Base-by-base conservation (phyloP, 345 rosid genomes). In the Ceriops decandra region DNA sequence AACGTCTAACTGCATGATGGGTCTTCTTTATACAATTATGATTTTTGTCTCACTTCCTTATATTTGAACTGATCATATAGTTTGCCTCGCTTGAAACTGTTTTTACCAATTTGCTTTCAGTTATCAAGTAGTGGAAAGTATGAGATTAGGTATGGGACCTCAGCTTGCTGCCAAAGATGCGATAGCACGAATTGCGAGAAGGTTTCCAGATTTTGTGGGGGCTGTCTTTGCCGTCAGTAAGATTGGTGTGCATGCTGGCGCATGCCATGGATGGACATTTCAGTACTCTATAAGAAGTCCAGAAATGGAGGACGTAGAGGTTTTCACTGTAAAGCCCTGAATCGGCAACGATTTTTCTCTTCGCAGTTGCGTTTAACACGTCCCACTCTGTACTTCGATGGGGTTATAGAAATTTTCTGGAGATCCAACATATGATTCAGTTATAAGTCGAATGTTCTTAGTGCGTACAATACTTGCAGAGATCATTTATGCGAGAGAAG, bases 231-330 rank as follows among this genome's bases (percentile, higher is more conserved):
- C 97, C 24, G 61, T 91, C 53, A 81, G 86, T 64, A 93, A 85
- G 81, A 80, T 82, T 24, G 96, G 96, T 15, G 73, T 72, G 46
- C 97, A 91, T 35, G 89, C 89, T 15, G 98, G 95, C 66, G 95
- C 93, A 63, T 89, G 97, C 70, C 85, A 89, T 80, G 98, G 98
- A 35, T 93, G 97, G 98, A 87, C 85, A 33, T 93, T 93, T 80
- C 87, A 88, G 82, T 93, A 93, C 80, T 91, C 98, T 0, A 90
- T 86, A 36, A 85, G 81, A 58, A 77, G 72, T 69, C 68, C 88
- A 6, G 82, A 69, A 56, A 82, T 82, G 92, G 80, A 83, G 1
- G 92, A 93, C 60, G 96, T 89, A 32, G 78, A 85, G 67, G 87
- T 93, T 71, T 83, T 85, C 79, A 93, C 92, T 1, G 96, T 93